These are phyloP conservation scores for Phytopythium mirpurense DNA, from an alignment of 352 stramenopile species.

Conservation along the genomic window DNA sequence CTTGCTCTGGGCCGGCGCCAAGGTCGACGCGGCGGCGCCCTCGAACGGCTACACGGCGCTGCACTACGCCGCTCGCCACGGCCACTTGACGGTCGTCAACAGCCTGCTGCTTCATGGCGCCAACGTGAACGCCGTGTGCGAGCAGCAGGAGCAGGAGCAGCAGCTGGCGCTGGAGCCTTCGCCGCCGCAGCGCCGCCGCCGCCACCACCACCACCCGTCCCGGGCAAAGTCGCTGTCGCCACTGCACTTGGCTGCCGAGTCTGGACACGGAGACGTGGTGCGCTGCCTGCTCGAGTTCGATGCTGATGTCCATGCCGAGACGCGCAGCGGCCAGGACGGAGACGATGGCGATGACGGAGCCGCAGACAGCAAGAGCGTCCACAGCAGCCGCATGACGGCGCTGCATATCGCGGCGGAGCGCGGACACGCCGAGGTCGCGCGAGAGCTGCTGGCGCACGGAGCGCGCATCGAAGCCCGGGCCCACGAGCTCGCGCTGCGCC, in stretches of 20 bases:
- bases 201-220: background rate
- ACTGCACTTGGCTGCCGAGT: constrained; percentile 45
- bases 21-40: constrained; percentile 29
- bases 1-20: constrained; percentile 37
- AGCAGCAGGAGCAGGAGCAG: constrained; percentile 18
- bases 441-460: constrained; percentile 34
- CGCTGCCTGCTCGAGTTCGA: constrained; percentile 46
- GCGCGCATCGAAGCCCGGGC: constrained; percentile 36
- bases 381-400: constrained; percentile 33
- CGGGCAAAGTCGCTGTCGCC: constrained; percentile 14
- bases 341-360: background rate
- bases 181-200: background rate
- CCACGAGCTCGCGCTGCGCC: constrained; percentile 27
- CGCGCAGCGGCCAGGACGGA: constrained; percentile 14
- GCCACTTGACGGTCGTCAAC: constrained; percentile 49
- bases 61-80: constrained; percentile 46
- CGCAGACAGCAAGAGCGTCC: no score
- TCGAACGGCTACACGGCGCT: constrained; percentile 43
- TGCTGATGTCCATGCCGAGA: constrained; percentile 38
- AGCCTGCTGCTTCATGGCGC: constrained; percentile 46
- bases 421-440: constrained; percentile 31
- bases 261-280: constrained; percentile 43
- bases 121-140: constrained; percentile 38
- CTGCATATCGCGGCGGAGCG: constrained; percentile 54
- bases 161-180: constrained; percentile 8